Evolutionary conservation across 1,284 basidiomycete species (phyloP).

Genomic region (Entoloma clypeatum): DNA sequence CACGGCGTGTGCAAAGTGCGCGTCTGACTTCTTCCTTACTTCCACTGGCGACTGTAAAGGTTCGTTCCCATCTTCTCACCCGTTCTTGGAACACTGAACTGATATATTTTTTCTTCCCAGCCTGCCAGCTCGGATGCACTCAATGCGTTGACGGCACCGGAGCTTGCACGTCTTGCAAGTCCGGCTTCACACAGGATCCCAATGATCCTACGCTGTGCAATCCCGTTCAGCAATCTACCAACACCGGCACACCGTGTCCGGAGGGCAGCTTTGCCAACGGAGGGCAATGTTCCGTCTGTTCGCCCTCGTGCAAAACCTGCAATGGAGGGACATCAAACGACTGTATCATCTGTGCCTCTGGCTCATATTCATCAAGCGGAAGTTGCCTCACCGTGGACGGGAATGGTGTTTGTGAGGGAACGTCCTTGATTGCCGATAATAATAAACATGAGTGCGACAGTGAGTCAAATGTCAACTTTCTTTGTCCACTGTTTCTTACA

Average conservation of each 20-base stretch:
- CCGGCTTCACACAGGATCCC: slow-evolving; percentile 60
- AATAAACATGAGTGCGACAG: slow-evolving; percentile 76
- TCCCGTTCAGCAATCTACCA: slow-evolving; percentile 44
- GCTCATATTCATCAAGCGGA: slow-evolving; percentile 58
- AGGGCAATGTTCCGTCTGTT: slow-evolving; percentile 54
- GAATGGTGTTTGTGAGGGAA: slow-evolving; percentile 68
- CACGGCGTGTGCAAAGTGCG: slow-evolving; percentile 69
- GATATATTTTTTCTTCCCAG: slow-evolving; percentile 27
- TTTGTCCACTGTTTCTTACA: slow-evolving; percentile 3
- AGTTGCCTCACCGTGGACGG: slow-evolving; percentile 60
- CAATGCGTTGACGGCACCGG: slow-evolving; percentile 65
- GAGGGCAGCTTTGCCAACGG: slow-evolving; percentile 61
- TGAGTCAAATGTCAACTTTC: slow-evolving; percentile 35
- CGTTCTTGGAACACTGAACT: slow-evolving; percentile 11
- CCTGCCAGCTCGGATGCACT: slow-evolving; percentile 69
- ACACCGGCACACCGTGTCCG: slow-evolving; percentile 57
- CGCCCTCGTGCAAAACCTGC: slow-evolving; percentile 66
- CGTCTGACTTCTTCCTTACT: slow-evolving; percentile 68
- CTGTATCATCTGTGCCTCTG: slow-evolving; percentile 62
- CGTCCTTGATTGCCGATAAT: slow-evolving; percentile 73
- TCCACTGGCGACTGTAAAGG: slow-evolving; percentile 69
- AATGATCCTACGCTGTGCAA: slow-evolving; percentile 68
- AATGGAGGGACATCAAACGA: slow-evolving; percentile 63
- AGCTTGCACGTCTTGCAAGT: slow-evolving; percentile 65
- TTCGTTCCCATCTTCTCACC: slow-evolving; percentile 28